These are phyloP conservation scores for Aspergillus pseudotamarii DNA, from an alignment of 2,329 filamentous ascomycete species.

Conservation along the genomic window DNA sequence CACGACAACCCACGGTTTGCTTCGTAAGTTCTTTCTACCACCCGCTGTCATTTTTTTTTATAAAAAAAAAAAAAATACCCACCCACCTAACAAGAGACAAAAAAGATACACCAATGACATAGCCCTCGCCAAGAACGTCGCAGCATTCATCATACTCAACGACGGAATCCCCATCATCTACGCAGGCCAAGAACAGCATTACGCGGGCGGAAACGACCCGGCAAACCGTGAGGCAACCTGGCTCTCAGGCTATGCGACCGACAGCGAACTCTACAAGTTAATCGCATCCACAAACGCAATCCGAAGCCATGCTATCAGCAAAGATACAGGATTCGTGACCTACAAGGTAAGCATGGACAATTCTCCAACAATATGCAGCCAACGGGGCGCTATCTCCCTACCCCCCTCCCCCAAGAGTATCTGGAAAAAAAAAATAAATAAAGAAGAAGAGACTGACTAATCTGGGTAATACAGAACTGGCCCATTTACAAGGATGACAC, in stretches of 20 bases:
- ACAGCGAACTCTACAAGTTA: constrained; percentile 53
- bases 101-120: constrained; percentile 32
- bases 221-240: constrained; percentile 61
- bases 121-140: constrained; percentile 61
- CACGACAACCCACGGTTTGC: constrained; percentile 63
- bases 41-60: too few species aligned
- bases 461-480: constrained; percentile 29
- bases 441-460: not conserved
- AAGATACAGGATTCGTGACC: constrained; percentile 43
- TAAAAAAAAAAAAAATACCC: too few species aligned
- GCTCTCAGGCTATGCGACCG: constrained; percentile 54
- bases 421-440: too few species aligned
- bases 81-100: too few species aligned
- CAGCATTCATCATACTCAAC: constrained; percentile 62
- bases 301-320: constrained; percentile 47
- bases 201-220: constrained; percentile 54
- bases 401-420: too few species aligned
- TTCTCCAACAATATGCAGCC: too few species aligned
- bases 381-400: too few species aligned
- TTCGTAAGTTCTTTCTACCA: constrained; percentile 19
- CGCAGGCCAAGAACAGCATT: constrained; percentile 69
- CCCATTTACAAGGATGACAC: constrained; percentile 49
- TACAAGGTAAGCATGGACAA: constrained; percentile 32
- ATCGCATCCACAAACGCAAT: constrained; percentile 55
- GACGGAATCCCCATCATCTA: constrained; percentile 69